Conservation (phyloP, 345 rosid species). For the Dovyalis caffra region DNA sequence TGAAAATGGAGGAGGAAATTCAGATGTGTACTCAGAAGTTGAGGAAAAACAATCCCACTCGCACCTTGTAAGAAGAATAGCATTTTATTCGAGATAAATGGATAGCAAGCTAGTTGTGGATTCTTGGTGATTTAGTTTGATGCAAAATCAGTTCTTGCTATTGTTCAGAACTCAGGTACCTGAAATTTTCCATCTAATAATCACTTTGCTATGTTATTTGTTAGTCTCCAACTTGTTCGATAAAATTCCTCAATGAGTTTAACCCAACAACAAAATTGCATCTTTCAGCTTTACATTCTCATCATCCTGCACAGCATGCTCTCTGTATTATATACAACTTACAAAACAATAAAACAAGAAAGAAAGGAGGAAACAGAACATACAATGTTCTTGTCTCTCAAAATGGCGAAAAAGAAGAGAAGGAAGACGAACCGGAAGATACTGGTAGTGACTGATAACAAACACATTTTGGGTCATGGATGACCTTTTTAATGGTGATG, state of each 20-base stretch:
- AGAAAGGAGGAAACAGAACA: background rate
- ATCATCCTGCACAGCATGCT: no score
- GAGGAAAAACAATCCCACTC: no score
- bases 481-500: constrained; percentile 31
- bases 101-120: no score
- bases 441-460: constrained; percentile 42
- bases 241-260: constrained; percentile 23
- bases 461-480: constrained; percentile 50
- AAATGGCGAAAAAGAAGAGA: constrained; percentile 36
- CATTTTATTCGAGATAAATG: no score
- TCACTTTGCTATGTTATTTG: background rate
- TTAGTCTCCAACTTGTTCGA: constrained; percentile 17
- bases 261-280: constrained; percentile 1
- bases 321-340: constrained; percentile 26
- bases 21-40: no score
- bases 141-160: background rate
- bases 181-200: no score
- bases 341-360: constrained; percentile 11
- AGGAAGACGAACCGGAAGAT: constrained; percentile 38
- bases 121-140: background rate
- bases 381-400: background rate
- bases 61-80: no score
- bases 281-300: background rate
- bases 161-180: background rate
- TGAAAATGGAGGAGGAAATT: no score